Evolutionary conservation across 805 yeast genomes (phyloP).

Genomic region (Hanseniaspora hatyaiensis): DNA sequence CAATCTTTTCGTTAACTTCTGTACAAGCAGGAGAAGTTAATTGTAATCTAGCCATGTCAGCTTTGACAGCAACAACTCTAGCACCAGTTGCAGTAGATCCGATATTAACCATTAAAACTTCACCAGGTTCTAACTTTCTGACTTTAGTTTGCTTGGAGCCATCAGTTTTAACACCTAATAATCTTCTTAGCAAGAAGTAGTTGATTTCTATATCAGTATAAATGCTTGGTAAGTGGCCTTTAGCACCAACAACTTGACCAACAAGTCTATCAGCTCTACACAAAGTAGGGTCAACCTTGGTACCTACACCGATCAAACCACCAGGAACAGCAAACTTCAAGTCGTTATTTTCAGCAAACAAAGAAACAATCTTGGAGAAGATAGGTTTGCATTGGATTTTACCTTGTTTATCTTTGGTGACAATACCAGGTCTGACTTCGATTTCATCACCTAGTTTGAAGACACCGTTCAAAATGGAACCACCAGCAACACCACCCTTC

Average conservation of each 20-base stretch:
- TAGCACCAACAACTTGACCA: conserved; percentile 98
- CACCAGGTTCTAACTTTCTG: conserved; percentile 84
- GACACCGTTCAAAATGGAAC: conserved; percentile 93
- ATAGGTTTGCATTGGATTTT: conserved; percentile 93
- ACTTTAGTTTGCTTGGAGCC: conserved; percentile 96
- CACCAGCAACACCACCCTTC: conserved; percentile 99
- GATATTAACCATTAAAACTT: conserved; percentile 95
- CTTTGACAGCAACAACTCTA: conserved; percentile 92
- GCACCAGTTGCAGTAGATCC: conserved; percentile 99
- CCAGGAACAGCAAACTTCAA: conserved; percentile 99
- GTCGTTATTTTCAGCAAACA: conserved; percentile 95
- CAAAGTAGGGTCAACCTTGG: conserved; percentile 94
- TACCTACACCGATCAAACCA: conserved; percentile 99
- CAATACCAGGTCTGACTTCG: conserved; percentile 98
- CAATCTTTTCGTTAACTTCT: conserved; percentile 94
- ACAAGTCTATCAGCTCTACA: conserved; percentile 99
- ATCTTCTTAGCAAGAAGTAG: conserved; percentile 89
- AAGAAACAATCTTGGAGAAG: conserved; percentile 81
- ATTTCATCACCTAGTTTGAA: conserved; percentile 95
- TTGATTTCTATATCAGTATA: conserved; percentile 96
- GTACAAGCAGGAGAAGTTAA: conserved; percentile 98
- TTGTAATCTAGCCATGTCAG: conserved; percentile 97
- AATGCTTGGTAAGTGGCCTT: conserved; percentile 88
- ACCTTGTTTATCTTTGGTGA: conserved; percentile 78
- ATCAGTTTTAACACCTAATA: conserved; percentile 95